Conservation (phyloP, 192 early-diverging fungal genomes). For the Backusella australiensis region DNA sequence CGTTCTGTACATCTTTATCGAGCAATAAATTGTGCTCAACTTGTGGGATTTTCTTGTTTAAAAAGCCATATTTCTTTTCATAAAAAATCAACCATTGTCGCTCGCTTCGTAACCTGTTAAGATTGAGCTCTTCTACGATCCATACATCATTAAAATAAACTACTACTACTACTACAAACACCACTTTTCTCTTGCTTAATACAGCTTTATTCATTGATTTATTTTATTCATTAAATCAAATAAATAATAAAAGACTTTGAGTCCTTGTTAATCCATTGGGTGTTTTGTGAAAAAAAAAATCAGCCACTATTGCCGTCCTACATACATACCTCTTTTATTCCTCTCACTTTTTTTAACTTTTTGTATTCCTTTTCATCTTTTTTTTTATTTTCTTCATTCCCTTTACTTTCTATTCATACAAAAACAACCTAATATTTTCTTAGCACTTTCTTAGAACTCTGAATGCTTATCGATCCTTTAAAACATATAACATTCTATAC, state of each 20-base stretch:
- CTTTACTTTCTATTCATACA: not conserved
- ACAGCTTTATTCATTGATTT: not conserved
- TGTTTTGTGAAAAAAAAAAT: not conserved
- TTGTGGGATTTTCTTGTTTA: not conserved
- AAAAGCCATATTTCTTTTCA: not conserved
- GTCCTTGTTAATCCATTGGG: not conserved
- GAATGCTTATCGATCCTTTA: not conserved
- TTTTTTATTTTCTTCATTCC: not conserved
- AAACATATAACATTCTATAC: not conserved
- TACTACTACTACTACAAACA: not conserved
- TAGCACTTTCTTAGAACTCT: not conserved
- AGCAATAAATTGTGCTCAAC: not conserved
- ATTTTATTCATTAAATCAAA: not conserved
- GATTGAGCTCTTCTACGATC: not conserved
- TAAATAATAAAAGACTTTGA: not conserved
- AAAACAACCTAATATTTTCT: not conserved
- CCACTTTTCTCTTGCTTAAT: not conserved
- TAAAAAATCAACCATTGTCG: not conserved
- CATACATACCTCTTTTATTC: not conserved
- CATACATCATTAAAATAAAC: not conserved
- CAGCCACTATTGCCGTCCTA: not conserved
- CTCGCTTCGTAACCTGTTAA: not conserved
- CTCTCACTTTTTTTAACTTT: not conserved
- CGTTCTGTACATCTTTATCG: not conserved
- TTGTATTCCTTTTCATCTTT: not conserved